Base-by-base conservation (phyloP, 345 rosid genomes). In the Salix caprea region DNA sequence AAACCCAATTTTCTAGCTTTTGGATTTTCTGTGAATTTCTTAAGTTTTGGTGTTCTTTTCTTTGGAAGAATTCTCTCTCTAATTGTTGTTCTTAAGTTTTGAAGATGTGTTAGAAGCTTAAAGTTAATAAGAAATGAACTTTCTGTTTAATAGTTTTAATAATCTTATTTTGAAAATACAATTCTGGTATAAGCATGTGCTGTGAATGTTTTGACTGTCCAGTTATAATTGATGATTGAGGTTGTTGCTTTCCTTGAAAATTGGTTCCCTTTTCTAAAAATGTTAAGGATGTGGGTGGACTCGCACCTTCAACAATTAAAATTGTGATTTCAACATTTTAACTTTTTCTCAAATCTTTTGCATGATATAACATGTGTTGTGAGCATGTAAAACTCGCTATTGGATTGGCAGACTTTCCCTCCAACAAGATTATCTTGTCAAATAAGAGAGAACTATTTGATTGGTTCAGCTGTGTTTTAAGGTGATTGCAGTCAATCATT, bases 391-490 rank as follows among this genome's bases (percentile, higher is more conserved):
- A 65, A 67, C 60, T 75, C 58, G 66, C 50, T 24, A 42, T 74
- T 70, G 77, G 70, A 54, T 71, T 71, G 73, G 74, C 74, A 61
- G 78, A 73, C 74, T 32, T 18, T 23, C 62, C 46, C 61, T 68
- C 56, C 39, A 58, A 67, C 78, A 50, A 46, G 66, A 67, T 46
- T 74, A 30, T 67, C 37, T 67, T 60, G 73, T 44, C 71, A 70
- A 69, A 16, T 77, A 65, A 71, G 84, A 71, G 69, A 66, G 42
- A 56, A 36, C 37, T 69, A 60, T 75, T 65, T 61, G 36, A 70
- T 62, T 70, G 62, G 36, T 44, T 23, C 48, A 80, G 74, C 75
- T 76, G 77, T 39, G 73, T 71, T 40, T 40, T 66, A 4, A 50
- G 75, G 74, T 69, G 73, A 74, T 76, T 74, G 46, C 61, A 71